phyloP scores from a whole-genome alignment of 805 yeast genomes.

The Kazachstania viticola region DNA sequence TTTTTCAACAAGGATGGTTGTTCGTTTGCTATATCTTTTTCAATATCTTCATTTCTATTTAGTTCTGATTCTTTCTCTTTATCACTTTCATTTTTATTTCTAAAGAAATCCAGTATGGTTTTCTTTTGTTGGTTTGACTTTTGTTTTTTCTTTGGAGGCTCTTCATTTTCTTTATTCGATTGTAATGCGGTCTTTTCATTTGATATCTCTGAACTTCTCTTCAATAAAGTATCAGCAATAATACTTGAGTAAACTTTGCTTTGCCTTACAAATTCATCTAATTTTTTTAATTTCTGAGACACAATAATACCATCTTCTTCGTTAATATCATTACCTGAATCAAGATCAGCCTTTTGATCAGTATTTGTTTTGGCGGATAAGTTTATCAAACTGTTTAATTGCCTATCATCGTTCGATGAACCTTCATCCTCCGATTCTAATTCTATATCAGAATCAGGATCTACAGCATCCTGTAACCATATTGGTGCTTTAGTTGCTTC shows the following conservation, averaged over 20 bases:
- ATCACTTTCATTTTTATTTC: conserved; percentile 6
- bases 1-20: conserved; percentile 48
- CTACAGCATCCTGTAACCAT: conserved; percentile 18
- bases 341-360: conserved; percentile 7
- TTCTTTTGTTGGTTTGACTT: conserved; percentile 9
- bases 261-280: conserved; percentile 69
- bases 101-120: conserved; percentile 17
- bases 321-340: conserved; percentile 10
- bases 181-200: conserved; percentile 13
- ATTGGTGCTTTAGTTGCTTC: conserved; percentile 10
- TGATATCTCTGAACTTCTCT: conserved; percentile 32
- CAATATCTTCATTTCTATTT: conserved; percentile 10
- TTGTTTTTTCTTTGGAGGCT: conserved; percentile 10
- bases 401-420: conserved; percentile 7
- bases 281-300: conserved; percentile 50
- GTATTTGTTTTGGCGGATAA: background rate
- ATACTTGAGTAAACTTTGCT: conserved; percentile 82
- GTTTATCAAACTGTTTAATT: conserved; percentile 7
- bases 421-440: conserved; percentile 18
- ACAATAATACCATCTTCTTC: conserved; percentile 33
- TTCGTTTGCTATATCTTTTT: conserved; percentile 16
- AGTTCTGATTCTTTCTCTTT: conserved; percentile 1
- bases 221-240: conserved; percentile 63
- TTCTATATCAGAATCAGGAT: conserved; percentile 8
- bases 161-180: conserved; percentile 9